Base-by-base conservation (phyloP, 768 basidiomycete species). In the Mycena galericulata region DNA sequence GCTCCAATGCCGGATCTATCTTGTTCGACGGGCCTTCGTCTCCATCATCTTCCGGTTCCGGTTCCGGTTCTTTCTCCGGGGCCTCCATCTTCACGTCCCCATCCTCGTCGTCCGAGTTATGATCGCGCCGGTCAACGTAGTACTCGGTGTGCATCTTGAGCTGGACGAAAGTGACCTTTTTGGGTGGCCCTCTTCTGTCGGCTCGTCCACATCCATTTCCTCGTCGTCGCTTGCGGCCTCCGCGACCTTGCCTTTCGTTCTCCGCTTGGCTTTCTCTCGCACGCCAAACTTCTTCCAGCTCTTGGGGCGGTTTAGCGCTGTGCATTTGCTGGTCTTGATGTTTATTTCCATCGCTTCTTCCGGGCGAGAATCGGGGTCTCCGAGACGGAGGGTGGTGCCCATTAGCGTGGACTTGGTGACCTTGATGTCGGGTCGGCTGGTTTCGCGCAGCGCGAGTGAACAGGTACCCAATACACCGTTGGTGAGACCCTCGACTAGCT, bases 281-380 rank as follows among this genome's bases (percentile, higher is more conserved):
- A 83, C 74, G 40, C 78, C 86, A 76, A 90, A 92, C 75, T 93
- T 94, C 80, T 96, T 97, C 89, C 92, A 92, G 34, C 89, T 79
- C 58, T 92, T 91, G 0, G 95, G 90, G 36, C 88, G 83, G 4
- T 87, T 86, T 24, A 88, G 74, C 27, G 92, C 88, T 0, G 95
- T 96, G 58, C 90, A 92, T 80, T 98, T 98, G 70, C 89, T 91
- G 24, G 89, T 85, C 74, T 91, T 91, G 69, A 98, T 84, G 12
- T 81, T 78, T 62, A 98, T 86, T 73, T 90, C 89, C 40, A 98
- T 79, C 1, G 93, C 90, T 73, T 95, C 90, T n/a, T 89, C 89
- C 7, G 87, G 79, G 29, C 87, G 83, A 0, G 84, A 82, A 7
- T 91, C 89, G 11, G 87, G 80, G 70, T 96, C 94, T 1, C 97